These are phyloP conservation scores for Eremomyces bilateralis DNA, from an alignment of 495 filamentous ascomycete species.

Conservation along the genomic window DNA sequence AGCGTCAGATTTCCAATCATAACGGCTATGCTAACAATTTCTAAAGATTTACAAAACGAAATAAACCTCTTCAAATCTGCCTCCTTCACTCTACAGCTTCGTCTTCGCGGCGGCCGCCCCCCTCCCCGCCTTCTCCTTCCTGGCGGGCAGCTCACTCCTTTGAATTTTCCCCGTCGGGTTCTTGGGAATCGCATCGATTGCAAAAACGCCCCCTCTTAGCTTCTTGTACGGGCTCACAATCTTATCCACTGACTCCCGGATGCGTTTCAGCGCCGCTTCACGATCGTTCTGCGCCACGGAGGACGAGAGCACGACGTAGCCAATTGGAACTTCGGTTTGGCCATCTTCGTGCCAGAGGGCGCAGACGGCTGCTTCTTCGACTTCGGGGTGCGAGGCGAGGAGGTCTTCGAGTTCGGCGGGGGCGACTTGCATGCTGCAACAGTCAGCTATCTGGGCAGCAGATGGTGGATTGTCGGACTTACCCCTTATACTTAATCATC, in stretches of 20 bases:
- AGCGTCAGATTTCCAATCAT: too few relatives aligned
- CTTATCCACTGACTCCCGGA: constrained; percentile 37
- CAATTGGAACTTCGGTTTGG: constrained; percentile 38
- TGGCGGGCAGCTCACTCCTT: constrained; percentile 35
- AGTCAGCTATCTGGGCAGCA: too few relatives aligned
- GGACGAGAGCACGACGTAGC: constrained; percentile 34
- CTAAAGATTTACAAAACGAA: too few relatives aligned
- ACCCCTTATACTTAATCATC: neutral
- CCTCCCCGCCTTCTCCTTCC: constrained; percentile 23
- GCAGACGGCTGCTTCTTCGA: constrained; percentile 61
- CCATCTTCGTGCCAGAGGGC: constrained; percentile 24
- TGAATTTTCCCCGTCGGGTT: constrained; percentile 63
- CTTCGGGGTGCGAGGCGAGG: constrained; percentile 43
- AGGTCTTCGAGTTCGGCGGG: constrained; percentile 71
- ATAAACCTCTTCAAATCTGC: too few relatives aligned
- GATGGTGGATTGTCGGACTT: too few relatives aligned
- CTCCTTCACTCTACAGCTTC: too few relatives aligned
- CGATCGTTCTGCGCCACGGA: constrained; percentile 17
- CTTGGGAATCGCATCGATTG: constrained; percentile 49
- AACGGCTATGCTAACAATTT: too few relatives aligned
- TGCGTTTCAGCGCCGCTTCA: constrained; percentile 29
- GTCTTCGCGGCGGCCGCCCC: too few relatives aligned
- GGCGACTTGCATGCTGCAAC: constrained; percentile 73
- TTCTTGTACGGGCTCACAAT: constrained; percentile 43
- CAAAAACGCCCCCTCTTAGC: constrained; percentile 47